Evolutionary conservation across 1,139 yeast genomes (phyloP), one percentile per base, ranked within the genome.

Genomic region (Yamadazyma oceani): DNA sequence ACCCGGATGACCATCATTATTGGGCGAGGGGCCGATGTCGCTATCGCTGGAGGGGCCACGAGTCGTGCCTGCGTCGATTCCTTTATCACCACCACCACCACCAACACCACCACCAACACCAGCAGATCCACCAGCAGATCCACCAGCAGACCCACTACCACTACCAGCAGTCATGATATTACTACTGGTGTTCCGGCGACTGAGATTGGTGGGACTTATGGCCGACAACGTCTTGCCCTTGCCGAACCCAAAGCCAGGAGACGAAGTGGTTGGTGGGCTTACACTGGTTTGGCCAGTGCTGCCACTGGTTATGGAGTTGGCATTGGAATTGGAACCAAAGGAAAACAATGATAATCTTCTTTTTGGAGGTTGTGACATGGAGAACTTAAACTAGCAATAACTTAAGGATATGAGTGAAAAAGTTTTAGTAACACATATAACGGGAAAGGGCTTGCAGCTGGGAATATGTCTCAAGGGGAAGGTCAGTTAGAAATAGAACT

Each of bases 301-400:
- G 3, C 24, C 24, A 19, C 32, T 29, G n/a, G 19, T 7, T 3
- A 16, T 16, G 12, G 32, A 17, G 19, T 29, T 29, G 14, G 32
- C 4, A 17, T 27, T 31, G 35, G 39, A 32, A 21, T 27, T 35
- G 17, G 53, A 44, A 4, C 54, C 57, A 43, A 54, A 54, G 10
- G 55, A 43, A 40, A 54, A 54, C 29, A 53, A 38, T 9, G 57
- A 52, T 31, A 54, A 46, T 41, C 50, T 46, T 45, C 51, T 48
- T 45, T 39, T 48, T 9, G 43, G 33, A 15, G 41, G 45, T 41
- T 47, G 53, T 34, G 51, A 38, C 52, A 48, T 48, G 11, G 17
- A n/a, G n/a, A n/a, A n/a, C 16, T n/a, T 25, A 16, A n/a, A n/a
- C 21, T 19, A 19, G 21, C 21, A 19, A 19, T 6, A 19, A 19